Evolutionary conservation across 495 filamentous ascomycete genomes (phyloP).

Genomic region (Coniosporium apollinis): DNA sequence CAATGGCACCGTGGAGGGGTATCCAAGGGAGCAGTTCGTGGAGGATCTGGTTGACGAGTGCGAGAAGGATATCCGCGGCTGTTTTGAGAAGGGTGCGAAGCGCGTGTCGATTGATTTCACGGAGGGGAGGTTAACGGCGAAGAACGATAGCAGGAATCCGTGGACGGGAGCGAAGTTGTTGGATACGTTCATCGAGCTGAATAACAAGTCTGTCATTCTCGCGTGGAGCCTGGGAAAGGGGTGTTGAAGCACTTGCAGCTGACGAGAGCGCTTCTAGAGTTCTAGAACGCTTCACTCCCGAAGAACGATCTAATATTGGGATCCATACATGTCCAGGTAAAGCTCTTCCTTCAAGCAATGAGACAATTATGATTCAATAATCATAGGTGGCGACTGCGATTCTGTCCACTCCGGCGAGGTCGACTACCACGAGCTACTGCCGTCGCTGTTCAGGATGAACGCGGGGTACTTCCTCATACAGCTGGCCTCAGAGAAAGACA

Average conservation of each 20-base stretch:
- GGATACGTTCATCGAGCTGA: slow-evolving; percentile 26
- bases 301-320: slow-evolving; percentile 25
- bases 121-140: slow-evolving; percentile 25
- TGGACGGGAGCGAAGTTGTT: slow-evolving; percentile 26
- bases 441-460: slow-evolving; percentile 27
- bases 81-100: slow-evolving; percentile 25
- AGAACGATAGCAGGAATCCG: slow-evolving; percentile 27
- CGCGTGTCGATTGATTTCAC: slow-evolving; percentile 30
- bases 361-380: too few relatives aligned
- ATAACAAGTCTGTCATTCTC: too few relatives aligned
- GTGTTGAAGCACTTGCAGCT: neutral
- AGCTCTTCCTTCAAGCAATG: too few relatives aligned
- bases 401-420: slow-evolving; percentile 26
- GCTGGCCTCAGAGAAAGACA: slow-evolving; percentile 23
- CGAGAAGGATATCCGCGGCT: slow-evolving; percentile 28
- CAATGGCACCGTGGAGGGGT: slow-evolving; percentile 22
- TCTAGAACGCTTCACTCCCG: slow-evolving; percentile 19
- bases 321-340: slow-evolving; percentile 30
- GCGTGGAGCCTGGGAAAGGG: neutral
- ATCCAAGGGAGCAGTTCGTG: slow-evolving; percentile 23
- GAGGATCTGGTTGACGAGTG: slow-evolving; percentile 28
- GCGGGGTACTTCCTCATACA: slow-evolving; percentile 31
- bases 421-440: slow-evolving; percentile 24
- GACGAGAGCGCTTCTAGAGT: too few relatives aligned
- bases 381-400: slow-evolving; percentile 31